Evolutionary conservation across 202 grass and related monocot genomes (phyloP), one percentile per base, ranked within the genome.

Genomic region (Zizania palustris): DNA sequence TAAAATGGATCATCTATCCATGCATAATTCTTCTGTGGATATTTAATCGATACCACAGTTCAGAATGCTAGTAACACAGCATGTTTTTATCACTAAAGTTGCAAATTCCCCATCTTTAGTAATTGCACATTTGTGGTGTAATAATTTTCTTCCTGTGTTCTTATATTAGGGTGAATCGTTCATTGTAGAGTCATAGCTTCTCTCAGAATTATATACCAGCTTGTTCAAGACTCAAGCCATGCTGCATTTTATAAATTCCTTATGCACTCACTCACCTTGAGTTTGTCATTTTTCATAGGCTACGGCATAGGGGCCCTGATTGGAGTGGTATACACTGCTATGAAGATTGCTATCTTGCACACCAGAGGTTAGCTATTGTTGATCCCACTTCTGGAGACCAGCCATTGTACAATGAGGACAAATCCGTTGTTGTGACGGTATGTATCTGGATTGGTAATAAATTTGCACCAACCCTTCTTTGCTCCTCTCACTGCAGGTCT

Each of bases 321-420:
- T 97, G 95, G 95, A 97, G 95, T 12, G 91, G 95, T 73, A 40
- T 97, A 58, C 89, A 94, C 63, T 92, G 89, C 73, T 88, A 71
- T 59, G 53, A 94, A 55, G 94, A 94, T 71, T 94, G 95, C 54
- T 97, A 88, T 66, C 91, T 97, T 86, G 94, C 94, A 67, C 95
- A 94, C 65, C 95, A 97, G 67, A 63, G 91, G 53, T 87, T 97
- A 85, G 95, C 91, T 54, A 97, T 97, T 62, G 36, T 97, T 55
- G 91, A 97, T 69, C 95, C 95, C 13, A 72, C 91, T n/a, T 97
- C 95, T 68, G 95, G 95, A 63, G 95, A 97, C 71, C 91, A 97
- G 85, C 91, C 91, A 36, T 78, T 97, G 41, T 97, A 92, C 71
- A 97, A 94, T 38, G 95, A 94, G 74, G 95, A 97, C 35, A 97